Evolutionary conservation across 345 rosid genomes (phyloP).

Genomic region (Linum lewisii): DNA sequence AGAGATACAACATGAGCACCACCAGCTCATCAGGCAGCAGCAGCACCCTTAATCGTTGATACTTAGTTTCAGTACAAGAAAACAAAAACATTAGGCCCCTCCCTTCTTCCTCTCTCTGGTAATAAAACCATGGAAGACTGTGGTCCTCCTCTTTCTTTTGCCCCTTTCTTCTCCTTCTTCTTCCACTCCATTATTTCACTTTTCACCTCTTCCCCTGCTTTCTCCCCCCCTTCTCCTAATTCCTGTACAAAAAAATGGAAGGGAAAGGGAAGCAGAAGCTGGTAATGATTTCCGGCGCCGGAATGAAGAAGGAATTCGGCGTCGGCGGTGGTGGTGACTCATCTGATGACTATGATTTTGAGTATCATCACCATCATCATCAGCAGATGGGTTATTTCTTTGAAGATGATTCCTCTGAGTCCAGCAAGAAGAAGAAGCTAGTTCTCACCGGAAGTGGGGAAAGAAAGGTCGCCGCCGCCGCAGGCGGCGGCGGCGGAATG

Average conservation of each 20-base stretch:
- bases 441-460: slow-evolving; percentile 9
- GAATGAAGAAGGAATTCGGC: slow-evolving; percentile 21
- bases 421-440: slow-evolving; percentile 28
- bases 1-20: too few species aligned
- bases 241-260: slow-evolving; percentile 15
- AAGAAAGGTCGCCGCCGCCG: slow-evolving; percentile 17
- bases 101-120: neutral
- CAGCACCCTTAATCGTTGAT: too few species aligned
- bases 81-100: slow-evolving; percentile 2
- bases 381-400: slow-evolving; percentile 3
- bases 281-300: slow-evolving; percentile 6
- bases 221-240: neutral
- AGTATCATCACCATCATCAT: neutral
- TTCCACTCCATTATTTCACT: neutral
- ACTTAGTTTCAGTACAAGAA: neutral
- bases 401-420: slow-evolving; percentile 11
- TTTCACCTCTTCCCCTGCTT: neutral
- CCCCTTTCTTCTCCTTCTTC: neutral
- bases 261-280: slow-evolving; percentile 20
- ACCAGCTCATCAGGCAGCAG: too few species aligned
- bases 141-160: slow-evolving; percentile 22
- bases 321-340: slow-evolving; percentile 13
- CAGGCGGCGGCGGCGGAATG: too few species aligned
- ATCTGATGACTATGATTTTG: slow-evolving; percentile 15
- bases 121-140: slow-evolving; percentile 12